These are phyloP conservation scores for Cystobasidiopsis lactophilus DNA, from an alignment of 768 basidiomycete species.

Conservation along the genomic window DNA sequence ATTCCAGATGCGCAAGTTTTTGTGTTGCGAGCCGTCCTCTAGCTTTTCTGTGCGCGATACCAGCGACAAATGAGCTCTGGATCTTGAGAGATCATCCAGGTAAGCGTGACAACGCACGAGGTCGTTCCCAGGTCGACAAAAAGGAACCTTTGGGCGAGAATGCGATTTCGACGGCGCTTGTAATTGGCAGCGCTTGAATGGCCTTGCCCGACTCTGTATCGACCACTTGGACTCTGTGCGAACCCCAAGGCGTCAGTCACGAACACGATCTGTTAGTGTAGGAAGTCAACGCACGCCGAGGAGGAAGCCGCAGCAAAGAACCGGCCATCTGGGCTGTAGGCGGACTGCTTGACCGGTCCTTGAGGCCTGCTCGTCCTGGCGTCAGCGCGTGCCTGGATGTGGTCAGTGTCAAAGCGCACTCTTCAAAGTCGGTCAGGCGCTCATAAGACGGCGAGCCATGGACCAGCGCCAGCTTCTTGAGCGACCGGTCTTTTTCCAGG, in stretches of 20 bases:
- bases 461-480: constrained; percentile 76
- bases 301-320: constrained; percentile 50
- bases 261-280: background rate
- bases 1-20: constrained; percentile 80
- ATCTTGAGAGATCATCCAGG: background rate
- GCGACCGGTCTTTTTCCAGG: constrained; percentile 50
- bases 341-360: constrained; percentile 47
- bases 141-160: constrained; percentile 90
- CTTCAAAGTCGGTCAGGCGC: constrained; percentile 35
- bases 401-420: constrained; percentile 18
- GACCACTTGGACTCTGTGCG: constrained; percentile 11
- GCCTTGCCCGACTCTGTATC: background rate
- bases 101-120: constrained; percentile 29
- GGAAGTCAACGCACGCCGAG: background rate
- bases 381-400: background rate
- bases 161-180: constrained; percentile 57
- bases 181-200: constrained; percentile 31
- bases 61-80: too few relatives aligned
- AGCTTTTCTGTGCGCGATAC: constrained; percentile 51
- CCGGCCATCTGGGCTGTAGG: constrained; percentile 69
- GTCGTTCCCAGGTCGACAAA: constrained; percentile 87
- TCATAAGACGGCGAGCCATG: constrained; percentile 56
- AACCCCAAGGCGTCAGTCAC: constrained; percentile 12
- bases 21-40: constrained; percentile 75
- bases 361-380: constrained; percentile 40